Evolutionary conservation across 805 yeast species (phyloP), one percentile per base, ranked within the genome.

Genomic region (Ogataea pini): DNA sequence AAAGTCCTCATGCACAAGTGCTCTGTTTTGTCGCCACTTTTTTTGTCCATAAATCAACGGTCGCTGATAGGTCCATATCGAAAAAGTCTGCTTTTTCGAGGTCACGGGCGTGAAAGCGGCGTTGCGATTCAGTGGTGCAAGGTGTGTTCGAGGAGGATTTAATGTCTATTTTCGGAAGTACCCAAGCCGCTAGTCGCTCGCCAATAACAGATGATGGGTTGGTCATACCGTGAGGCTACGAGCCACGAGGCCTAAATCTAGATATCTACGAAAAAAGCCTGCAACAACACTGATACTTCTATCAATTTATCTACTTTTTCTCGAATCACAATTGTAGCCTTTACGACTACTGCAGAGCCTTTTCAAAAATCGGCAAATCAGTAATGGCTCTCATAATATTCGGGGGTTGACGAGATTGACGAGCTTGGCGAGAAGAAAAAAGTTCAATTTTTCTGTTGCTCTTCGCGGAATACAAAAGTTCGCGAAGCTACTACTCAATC

Each of bases 91-190:
- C n/a, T n/a, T n/a, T n/a, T n/a, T n/a, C 22, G 37, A 31, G 34
- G 34, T 31, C 18, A 31, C 34, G 34, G 34, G 10, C 31, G 14
- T 28, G 31, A 28, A 22, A 13, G 31, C 31, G 31, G 13, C 25
- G 12, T 34, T 18, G 22, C 10, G 19, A 18, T 4, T 13, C 13
- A 10, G 34, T 22, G 42, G 42, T 39, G 42, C 42, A 24, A 39
- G 42, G 42, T 39, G 42, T 39, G 4, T 4, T 12, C 19, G 18
- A 22, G 18, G 16, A 17, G 42, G 42, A 39, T 39, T 17, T 12
- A 17, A 17, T 27, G 14, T 7, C 42, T 27, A 8, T 39, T 27
- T 39, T 39, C 25, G 42, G 42, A 39, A 27, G 24, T 27, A 32
- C 24, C 13, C 10, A 22, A 25, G 33, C 42, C 42, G 32, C 29